Percentiles rank a stretch among this genome's conserved stretches.
Evolutionary conservation across 768 basidiomycete genomes (phyloP).

Genomic region (Russula sp.): DNA sequence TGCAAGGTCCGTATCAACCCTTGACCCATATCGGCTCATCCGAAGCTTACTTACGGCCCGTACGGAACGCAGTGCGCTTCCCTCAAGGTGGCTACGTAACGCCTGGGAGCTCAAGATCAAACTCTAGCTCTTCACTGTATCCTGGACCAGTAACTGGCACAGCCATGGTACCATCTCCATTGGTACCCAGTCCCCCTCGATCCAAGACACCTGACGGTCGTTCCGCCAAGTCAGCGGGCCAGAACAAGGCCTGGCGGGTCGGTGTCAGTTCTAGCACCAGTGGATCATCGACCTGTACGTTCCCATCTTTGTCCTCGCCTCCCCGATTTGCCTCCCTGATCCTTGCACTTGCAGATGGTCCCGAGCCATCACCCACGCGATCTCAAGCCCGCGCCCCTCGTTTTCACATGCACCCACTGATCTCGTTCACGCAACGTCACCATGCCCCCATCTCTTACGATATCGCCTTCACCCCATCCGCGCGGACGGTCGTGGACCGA

Average conservation of each 20-base stretch:
- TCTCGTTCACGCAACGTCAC: conserved; percentile 50
- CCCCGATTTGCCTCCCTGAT: not conserved
- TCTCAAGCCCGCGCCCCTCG: conserved; percentile 33
- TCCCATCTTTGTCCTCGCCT: conserved; percentile 3
- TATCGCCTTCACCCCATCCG: conserved; percentile 49
- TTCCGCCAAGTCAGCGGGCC: conserved; percentile 38
- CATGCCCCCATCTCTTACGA: conserved; percentile 61
- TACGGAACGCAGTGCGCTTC: conserved; percentile 19
- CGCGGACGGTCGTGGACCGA: conserved; percentile 51
- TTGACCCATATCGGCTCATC: conserved; percentile 23
- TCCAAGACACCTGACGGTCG: conserved; percentile 34
- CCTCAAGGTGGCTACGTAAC: conserved; percentile 28
- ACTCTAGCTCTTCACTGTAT: conserved; percentile 45
- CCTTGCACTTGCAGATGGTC: conserved; percentile 2
- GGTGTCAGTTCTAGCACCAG: conserved; percentile 34
- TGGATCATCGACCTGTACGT: conserved; percentile 40
- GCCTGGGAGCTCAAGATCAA: conserved; percentile 44
- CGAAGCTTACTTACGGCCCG: conserved; percentile 20
- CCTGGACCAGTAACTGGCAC: conserved; percentile 33
- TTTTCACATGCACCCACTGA: conserved; percentile 58
- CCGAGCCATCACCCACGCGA: conserved; percentile 22
- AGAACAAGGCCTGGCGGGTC: conserved; percentile 44
- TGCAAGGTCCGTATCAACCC: conserved; percentile 19
- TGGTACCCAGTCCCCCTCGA: conserved; percentile 16
- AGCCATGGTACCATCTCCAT: conserved; percentile 18